Evolutionary conservation across 2,329 filamentous ascomycete species (phyloP), one percentile per base, ranked within the genome.

Genomic region (Apiospora pterosperma): DNA sequence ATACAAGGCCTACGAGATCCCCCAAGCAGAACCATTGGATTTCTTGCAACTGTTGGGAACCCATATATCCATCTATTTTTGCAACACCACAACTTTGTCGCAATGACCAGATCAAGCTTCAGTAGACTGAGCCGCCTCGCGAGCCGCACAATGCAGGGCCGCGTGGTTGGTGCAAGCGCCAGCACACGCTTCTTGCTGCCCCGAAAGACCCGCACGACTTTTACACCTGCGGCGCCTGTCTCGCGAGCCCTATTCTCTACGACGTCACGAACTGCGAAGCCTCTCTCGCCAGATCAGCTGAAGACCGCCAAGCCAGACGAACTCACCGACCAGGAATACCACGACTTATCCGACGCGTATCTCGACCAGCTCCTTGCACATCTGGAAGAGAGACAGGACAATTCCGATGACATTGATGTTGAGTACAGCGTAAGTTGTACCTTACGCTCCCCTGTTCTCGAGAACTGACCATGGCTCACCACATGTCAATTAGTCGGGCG

Each of bases 381-480:
- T 63, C 82, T 97, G 48, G 96, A 99, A 79, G 84, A 87, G 66
- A 77, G 91, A 36, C 88, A 92, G 71, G 96, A 98, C 73, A 80
- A 84, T 36, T 80, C 85, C 8, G 88, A 91, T 10, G 91, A 93
- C 63, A 79, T 97, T 6, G 96, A 99, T 70, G 90, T 96, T 5
- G 96, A 99, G 74, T 98, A 90, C 72, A 90, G 90, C 66, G 95
- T 97, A 82, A 67, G 90, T 83, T n/a, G 39, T 63, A 44, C 28
- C 48, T 28, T 34, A 23, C 31, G 28, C 25, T 36, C 41, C 23
- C 64, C 62, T 48, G 64, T 62, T 38, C 31, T 23, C 34, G 23
- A 11, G 14, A 38, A 62, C 52, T 10, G 23, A 48, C 16, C 16
- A 38, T 8, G 36, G 14, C 60, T 59, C 48, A 64, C 44, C 4